These are phyloP conservation scores for Erysimum cheiranthoides DNA, from an alignment of 345 rosid genomes.

Conservation along the genomic window DNA sequence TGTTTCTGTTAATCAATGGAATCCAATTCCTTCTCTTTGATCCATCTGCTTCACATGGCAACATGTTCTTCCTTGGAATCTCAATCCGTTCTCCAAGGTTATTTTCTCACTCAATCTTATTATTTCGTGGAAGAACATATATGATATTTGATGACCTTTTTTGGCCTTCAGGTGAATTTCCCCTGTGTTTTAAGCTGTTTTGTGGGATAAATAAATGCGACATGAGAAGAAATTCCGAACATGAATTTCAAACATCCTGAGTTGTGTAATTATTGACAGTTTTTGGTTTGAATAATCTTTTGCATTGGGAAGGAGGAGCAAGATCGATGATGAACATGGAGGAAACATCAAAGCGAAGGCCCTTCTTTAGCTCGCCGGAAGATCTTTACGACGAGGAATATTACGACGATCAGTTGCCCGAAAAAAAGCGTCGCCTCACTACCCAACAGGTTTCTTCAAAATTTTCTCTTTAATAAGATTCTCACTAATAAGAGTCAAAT, in stretches of 20 bases:
- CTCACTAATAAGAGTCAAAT: no score
- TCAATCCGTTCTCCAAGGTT: slow-evolving; percentile 60
- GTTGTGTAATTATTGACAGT: background rate
- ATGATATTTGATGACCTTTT: background rate
- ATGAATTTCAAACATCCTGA: background rate
- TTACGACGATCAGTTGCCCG: slow-evolving; percentile 79
- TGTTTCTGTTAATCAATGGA: slow-evolving; percentile 53
- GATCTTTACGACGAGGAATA: slow-evolving; percentile 75
- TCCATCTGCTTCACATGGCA: slow-evolving; percentile 61
- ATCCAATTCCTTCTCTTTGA: slow-evolving; percentile 68
- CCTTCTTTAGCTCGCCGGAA: slow-evolving; percentile 72
- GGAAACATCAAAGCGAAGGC: slow-evolving; percentile 70
- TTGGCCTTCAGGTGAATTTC: background rate
- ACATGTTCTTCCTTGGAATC: slow-evolving; percentile 68
- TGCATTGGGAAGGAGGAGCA: slow-evolving; percentile 50
- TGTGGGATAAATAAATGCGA: background rate
- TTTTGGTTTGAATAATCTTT: background rate
- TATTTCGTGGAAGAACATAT: background rate
- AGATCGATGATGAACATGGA: slow-evolving; percentile 65
- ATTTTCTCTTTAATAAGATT: no score
- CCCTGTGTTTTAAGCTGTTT: slow-evolving; percentile 13
- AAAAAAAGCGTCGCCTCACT: slow-evolving; percentile 89
- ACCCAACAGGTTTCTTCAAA: slow-evolving; percentile 64
- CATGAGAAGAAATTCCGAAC: no score
- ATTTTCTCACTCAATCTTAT: background rate